Conservation (phyloP, 192 early-diverging fungal species). For the Umbelopsis vinacea region DNA sequence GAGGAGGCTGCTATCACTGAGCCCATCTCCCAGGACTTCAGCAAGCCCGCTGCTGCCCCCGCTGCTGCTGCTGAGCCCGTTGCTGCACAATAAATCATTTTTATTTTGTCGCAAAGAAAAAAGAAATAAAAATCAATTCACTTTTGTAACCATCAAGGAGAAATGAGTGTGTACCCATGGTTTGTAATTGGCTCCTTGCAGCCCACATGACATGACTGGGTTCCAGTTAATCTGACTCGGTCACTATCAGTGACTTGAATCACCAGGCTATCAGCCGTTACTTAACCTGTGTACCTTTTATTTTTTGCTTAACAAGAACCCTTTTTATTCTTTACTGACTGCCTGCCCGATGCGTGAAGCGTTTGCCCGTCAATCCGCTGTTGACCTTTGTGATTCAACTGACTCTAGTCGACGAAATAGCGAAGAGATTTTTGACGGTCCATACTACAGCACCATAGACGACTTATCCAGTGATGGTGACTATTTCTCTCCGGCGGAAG, state of each 20-base stretch:
- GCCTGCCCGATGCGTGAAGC: conserved; percentile 1
- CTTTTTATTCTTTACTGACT: not conserved
- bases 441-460: conserved; percentile 18
- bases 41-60: conserved; percentile 36
- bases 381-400: conserved; percentile 14
- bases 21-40: conserved; percentile 70
- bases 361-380: not conserved
- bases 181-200: not conserved
- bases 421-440: conserved; percentile 11
- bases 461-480: conserved; percentile 11
- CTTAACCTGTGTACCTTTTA: not conserved
- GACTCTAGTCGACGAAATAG: not conserved
- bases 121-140: conserved; percentile 4
- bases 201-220: not conserved
- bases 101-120: conserved; percentile 25
- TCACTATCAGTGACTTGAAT: conserved; percentile 8
- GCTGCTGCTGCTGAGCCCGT: conserved; percentile 26
- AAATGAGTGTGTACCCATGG: not conserved
- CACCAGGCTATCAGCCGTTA: conserved; percentile 19
- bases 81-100: conserved; percentile 26
- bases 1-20: conserved; percentile 74
- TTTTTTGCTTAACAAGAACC: not conserved
- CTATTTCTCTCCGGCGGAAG: conserved; percentile 20
- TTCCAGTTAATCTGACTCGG: not conserved
- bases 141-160: conserved; percentile 23